phyloP scores from a whole-genome alignment of 2,329 filamentous ascomycete species.

The Verticillium longisporum region DNA sequence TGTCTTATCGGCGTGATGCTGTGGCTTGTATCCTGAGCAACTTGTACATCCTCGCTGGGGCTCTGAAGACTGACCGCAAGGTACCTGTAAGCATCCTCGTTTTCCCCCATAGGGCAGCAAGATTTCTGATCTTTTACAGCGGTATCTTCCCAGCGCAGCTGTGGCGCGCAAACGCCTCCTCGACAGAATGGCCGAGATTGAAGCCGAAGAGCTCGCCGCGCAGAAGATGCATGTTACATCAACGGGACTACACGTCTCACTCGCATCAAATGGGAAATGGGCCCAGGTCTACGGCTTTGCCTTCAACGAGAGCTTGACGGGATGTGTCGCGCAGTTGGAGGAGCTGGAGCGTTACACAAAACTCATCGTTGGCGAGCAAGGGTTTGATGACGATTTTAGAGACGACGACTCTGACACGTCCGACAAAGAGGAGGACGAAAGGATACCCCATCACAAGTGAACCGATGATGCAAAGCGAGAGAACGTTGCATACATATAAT shows the following conservation, averaged over 20 bases:
- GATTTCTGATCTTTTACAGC: conserved; percentile 16
- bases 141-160: conserved; percentile 50
- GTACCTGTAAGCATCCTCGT: conserved; percentile 34
- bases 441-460: neutral
- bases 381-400: conserved; percentile 12
- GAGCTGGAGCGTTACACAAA: conserved; percentile 50
- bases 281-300: conserved; percentile 50
- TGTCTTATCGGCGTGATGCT: conserved; percentile 46
- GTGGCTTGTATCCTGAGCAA: conserved; percentile 52
- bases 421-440: neutral
- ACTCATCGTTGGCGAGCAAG: conserved; percentile 49
- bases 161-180: conserved; percentile 44
- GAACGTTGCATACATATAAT: neutral
- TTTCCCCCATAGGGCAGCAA: neutral
- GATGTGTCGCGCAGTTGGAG: conserved; percentile 47
- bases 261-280: conserved; percentile 34
- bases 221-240: neutral
- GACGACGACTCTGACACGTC: neutral
- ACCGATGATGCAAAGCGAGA: neutral
- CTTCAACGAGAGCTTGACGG: conserved; percentile 45
- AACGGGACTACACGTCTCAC: neutral
- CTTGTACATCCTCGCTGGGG: conserved; percentile 50
- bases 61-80: conserved; percentile 40
- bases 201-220: conserved; percentile 23
- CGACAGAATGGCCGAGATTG: conserved; percentile 41